Conservation (phyloP, 305 asterid genomes). For the Ruellia speciosa region DNA sequence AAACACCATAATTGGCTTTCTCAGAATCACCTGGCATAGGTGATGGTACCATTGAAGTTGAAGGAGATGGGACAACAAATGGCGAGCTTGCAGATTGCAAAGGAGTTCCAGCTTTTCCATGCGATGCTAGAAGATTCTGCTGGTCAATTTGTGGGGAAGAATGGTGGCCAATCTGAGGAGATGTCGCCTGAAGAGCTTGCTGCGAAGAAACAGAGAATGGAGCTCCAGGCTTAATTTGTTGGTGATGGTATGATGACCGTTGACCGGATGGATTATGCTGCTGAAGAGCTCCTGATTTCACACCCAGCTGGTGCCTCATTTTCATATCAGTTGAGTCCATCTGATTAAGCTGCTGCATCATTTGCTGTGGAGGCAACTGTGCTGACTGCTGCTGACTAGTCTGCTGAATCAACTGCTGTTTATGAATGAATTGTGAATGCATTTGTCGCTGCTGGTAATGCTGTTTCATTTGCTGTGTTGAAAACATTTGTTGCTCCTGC, state of each 20-base stretch:
- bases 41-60: constrained; percentile 86
- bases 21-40: constrained; percentile 86
- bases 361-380: constrained; percentile 55
- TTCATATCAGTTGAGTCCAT: constrained; percentile 68
- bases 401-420: constrained; percentile 58
- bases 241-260: constrained; percentile 57
- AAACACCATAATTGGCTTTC: constrained; percentile 53
- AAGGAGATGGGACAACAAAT: constrained; percentile 77
- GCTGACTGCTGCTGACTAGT: constrained; percentile 55
- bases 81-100: constrained; percentile 83
- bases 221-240: constrained; percentile 55
- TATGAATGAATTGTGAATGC: constrained; percentile 46
- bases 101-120: constrained; percentile 72
- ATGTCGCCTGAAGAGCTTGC: constrained; percentile 57
- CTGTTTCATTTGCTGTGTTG: constrained; percentile 65
- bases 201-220: constrained; percentile 71
- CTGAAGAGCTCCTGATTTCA: constrained; percentile 68
- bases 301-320: constrained; percentile 80
- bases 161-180: constrained; percentile 72
- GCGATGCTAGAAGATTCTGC: constrained; percentile 53
- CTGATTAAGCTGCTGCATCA: constrained; percentile 74
- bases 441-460: constrained; percentile 71
- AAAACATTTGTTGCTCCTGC: constrained; percentile 73
- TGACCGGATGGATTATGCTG: constrained; percentile 57
- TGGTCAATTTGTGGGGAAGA: constrained; percentile 75